Conservation (phyloP, 1,284 basidiomycete species). For the Athelia sp. region DNA sequence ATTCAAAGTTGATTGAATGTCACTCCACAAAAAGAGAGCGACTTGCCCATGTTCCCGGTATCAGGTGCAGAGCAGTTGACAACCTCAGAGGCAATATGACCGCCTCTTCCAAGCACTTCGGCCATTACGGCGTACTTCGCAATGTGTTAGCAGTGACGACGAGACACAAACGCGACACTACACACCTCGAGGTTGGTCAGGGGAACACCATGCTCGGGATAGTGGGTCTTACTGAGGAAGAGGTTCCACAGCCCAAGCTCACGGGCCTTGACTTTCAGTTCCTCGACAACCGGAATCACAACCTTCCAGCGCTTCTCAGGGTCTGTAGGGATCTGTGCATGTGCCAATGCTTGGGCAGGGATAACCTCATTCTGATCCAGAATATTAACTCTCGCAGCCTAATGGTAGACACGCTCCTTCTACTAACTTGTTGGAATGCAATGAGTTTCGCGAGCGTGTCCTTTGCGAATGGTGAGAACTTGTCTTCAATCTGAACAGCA, state of each 20-base stretch:
- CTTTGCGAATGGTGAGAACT: constrained; percentile 86
- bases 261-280: constrained; percentile 87
- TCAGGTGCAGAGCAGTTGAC: constrained; percentile 95
- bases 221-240: constrained; percentile 92
- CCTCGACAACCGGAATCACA: constrained; percentile 76
- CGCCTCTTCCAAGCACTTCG: constrained; percentile 85
- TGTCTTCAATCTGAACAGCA: constrained; percentile 72
- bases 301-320: constrained; percentile 79
- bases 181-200: constrained; percentile 88
- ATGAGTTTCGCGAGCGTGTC: constrained; percentile 82
- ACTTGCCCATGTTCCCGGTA: constrained; percentile 90
- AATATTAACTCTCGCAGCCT: constrained; percentile 5
- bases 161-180: background rate
- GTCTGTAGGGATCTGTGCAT: constrained; percentile 81
- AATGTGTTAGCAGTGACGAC: background rate
- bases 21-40: background rate
- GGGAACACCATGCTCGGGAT: constrained; percentile 84
- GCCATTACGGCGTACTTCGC: constrained; percentile 92
- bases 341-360: constrained; percentile 76
- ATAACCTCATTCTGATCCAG: constrained; percentile 76
- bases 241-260: constrained; percentile 93
- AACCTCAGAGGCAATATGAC: constrained; percentile 78
- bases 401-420: background rate
- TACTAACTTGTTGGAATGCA: constrained; percentile 75
- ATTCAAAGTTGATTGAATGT: constrained; percentile 1